A percentile compares a stretch with the other conserved stretches of the same genome.
Conservation (phyloP, 345 rosid genomes). For the Camelina laxa region DNA sequence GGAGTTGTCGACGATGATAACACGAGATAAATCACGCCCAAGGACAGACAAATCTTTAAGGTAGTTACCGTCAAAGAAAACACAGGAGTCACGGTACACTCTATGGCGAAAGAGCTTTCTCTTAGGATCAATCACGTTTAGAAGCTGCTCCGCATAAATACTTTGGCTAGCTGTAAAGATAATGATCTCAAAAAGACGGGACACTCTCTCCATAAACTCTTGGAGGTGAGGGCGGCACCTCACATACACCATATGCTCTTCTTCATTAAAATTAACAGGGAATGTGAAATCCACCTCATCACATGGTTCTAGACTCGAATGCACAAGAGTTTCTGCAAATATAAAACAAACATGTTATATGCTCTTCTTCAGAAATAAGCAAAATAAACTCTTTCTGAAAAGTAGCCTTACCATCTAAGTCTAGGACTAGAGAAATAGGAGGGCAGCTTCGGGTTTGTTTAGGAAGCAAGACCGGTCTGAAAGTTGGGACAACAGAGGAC, state of each 20-base stretch:
- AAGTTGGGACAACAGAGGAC: conserved; percentile 86
- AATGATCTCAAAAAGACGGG: conserved; percentile 84
- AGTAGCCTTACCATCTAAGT: conserved; percentile 83
- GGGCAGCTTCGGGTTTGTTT: conserved; percentile 98
- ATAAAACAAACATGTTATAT: conserved; percentile 1
- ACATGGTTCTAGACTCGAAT: conserved; percentile 86
- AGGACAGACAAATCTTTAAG: conserved; percentile 92
- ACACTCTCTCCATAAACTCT: conserved; percentile 89
- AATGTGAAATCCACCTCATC: conserved; percentile 91
- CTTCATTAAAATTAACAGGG: conserved; percentile 80
- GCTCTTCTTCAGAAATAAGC: not conserved
- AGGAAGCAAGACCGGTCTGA: conserved; percentile 84
- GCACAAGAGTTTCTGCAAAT: conserved; percentile 92
- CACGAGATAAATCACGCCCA: conserved; percentile 91
- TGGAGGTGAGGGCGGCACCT: conserved; percentile 90
- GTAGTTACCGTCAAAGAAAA: conserved; percentile 92
- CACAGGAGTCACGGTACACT: conserved; percentile 95
- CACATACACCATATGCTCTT: conserved; percentile 87
- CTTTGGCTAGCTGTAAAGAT: conserved; percentile 99
- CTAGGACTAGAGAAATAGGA: conserved; percentile 87
- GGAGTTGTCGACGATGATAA: conserved; percentile 90
- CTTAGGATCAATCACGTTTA: conserved; percentile 98
- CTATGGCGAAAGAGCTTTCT: conserved; percentile 92
- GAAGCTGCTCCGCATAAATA: conserved; percentile 94
- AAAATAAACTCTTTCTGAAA: conserved; percentile 4